phyloP scores from a whole-genome alignment of 148 eudicot genomes.

The Rhododendron simsii region DNA sequence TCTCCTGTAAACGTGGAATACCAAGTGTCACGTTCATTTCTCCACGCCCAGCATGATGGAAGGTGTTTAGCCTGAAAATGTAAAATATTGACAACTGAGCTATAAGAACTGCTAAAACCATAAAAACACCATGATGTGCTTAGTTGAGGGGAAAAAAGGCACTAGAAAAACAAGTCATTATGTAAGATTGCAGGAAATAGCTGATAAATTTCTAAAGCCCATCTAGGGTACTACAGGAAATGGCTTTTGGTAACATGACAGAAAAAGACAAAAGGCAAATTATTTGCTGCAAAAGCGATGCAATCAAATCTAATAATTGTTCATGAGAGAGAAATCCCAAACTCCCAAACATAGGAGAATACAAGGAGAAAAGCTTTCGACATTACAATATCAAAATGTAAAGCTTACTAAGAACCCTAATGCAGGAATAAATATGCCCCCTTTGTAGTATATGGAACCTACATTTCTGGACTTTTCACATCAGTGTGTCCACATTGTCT shows the following conservation, averaged over 20 bases:
- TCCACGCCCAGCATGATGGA: constrained; percentile 99
- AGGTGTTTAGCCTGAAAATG: constrained; percentile 75
- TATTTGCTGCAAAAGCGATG: background rate
- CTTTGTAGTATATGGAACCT: background rate
- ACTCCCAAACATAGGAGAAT: background rate
- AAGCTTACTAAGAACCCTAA: constrained; percentile 1
- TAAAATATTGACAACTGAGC: background rate
- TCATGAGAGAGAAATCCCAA: background rate
- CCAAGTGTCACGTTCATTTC: constrained; percentile 99
- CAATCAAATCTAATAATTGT: background rate
- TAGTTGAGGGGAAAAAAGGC: background rate
- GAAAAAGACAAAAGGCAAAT: background rate
- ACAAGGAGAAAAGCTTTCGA: background rate
- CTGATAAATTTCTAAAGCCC: background rate
- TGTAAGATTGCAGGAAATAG: background rate
- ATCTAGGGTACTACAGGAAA: background rate
- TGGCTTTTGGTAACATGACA: background rate
- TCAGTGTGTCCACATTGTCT: background rate
- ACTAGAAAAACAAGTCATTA: background rate
- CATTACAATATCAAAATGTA: background rate
- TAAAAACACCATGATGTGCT: background rate
- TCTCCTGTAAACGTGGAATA: constrained; percentile 98
- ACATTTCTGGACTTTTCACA: background rate
- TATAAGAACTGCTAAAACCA: background rate
- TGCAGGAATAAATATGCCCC: background rate